A percentile compares a stretch with the other conserved stretches of the same genome.
These are phyloP conservation scores for Pythium myriotylum DNA, from an alignment of 352 stramenopile species.

Conservation along the genomic window DNA sequence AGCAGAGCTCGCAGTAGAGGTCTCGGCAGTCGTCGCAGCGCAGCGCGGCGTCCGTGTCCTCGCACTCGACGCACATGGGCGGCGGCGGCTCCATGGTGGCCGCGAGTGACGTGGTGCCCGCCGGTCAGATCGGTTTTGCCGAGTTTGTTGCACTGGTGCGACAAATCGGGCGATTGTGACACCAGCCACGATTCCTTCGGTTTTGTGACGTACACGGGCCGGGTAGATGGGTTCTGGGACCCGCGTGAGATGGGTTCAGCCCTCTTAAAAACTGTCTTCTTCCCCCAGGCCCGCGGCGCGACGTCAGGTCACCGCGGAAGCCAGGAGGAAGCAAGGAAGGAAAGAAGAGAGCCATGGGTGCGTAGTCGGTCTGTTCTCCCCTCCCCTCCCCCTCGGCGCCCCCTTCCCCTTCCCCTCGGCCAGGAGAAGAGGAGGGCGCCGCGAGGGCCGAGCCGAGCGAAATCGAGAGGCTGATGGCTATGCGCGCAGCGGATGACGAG, in stretches of 20 bases:
- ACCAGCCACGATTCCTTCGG: not conserved
- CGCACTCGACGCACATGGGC: constrained; percentile 72
- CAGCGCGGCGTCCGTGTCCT: constrained; percentile 61
- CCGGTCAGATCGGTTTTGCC: constrained; percentile 12
- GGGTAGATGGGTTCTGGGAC: not conserved
- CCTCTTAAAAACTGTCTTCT: constrained; percentile 32
- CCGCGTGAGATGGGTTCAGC: not conserved
- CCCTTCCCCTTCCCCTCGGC: not conserved
- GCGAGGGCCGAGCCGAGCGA: not conserved
- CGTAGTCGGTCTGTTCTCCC: constrained; percentile 2
- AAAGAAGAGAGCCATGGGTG: constrained; percentile 22
- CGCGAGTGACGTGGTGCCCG: constrained; percentile 10
- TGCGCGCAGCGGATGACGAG: constrained; percentile 60
- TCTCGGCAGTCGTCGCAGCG: constrained; percentile 88
- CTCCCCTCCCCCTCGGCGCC: constrained; percentile 2
- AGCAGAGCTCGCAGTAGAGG: constrained; percentile 87
- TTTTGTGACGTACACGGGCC: not conserved
- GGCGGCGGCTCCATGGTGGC: constrained; percentile 18
- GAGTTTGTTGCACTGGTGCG: not conserved
- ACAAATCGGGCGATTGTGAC: constrained; percentile 12
- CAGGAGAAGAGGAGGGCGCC: not conserved
- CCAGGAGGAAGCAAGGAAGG: constrained; percentile 14
- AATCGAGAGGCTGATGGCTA: not conserved
- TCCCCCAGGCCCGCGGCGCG: constrained; percentile 14
- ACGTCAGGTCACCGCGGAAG: constrained; percentile 20